These are phyloP conservation scores for Teratosphaeria gauchensis DNA, from an alignment of 2,329 filamentous ascomycete genomes.

Conservation along the genomic window DNA sequence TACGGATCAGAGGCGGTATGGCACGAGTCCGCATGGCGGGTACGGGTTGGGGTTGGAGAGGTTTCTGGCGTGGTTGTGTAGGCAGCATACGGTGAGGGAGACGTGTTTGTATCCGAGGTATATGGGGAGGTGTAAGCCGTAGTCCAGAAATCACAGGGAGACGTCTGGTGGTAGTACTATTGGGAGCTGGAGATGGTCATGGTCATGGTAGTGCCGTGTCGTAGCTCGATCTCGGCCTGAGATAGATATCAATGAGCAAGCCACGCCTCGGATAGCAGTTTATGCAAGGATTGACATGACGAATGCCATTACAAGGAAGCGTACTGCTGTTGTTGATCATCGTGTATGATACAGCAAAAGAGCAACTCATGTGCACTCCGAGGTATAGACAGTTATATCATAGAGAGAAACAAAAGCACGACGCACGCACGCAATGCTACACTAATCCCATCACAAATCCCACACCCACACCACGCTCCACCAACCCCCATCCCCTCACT, in stretches of 20 bases:
- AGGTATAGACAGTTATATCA: neutral
- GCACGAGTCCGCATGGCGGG: constrained; percentile 81
- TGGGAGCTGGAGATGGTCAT: no score
- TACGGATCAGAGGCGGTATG: constrained; percentile 70
- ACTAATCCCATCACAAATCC: neutral
- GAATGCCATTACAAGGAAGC: no score
- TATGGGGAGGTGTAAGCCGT: constrained; percentile 73
- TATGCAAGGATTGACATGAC: no score
- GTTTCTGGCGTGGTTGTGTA: constrained; percentile 59
- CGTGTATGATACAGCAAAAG: neutral
- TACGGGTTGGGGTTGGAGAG: constrained; percentile 90
- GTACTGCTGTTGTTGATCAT: neutral
- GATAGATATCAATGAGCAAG: no score
- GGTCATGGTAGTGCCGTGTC: neutral
- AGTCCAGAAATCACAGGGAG: neutral
- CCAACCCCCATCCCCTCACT: neutral
- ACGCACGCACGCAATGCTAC: neutral
- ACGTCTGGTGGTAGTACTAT: no score
- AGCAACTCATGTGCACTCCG: neutral
- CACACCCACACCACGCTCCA: neutral
- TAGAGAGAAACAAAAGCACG: neutral
- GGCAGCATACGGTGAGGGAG: constrained; percentile 55
- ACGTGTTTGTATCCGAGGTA: constrained; percentile 71
- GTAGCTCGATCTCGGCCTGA: no score
- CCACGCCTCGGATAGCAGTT: no score